Evolutionary conservation across 2,329 filamentous ascomycete genomes (phyloP), one percentile per base, ranked within the genome.

Genomic region (Epichloe typhina): DNA sequence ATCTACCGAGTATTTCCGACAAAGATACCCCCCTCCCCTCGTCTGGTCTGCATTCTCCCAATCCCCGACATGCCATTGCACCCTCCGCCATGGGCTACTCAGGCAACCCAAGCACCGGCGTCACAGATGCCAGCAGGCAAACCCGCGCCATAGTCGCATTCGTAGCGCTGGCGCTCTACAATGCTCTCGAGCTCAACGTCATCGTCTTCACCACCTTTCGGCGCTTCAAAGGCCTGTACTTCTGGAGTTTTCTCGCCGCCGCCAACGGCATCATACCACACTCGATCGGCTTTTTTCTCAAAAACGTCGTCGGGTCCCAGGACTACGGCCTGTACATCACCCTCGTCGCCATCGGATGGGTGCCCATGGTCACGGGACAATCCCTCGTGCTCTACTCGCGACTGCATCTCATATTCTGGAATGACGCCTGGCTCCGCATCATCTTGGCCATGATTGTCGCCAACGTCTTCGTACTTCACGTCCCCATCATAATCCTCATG

Each of bases 371-470:
- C 0, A 79, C 77, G 3, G 79, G 79, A 0, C 77, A 82, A 58
- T 73, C 74, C 0, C 56, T 82, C 7, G 79, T 83, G 1, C 66
- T 83, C 2, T 83, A 79, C 64, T 82, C 78, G 2, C 72, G 80
- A 2, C 69, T 83, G 0, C 77, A 82, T 57, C 68, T 83, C 3
- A 70, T 83, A 13, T 65, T 78, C 3, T 70, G 70, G 17, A 74
- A 77, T 67, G 49, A 69, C 4, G 62, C 63, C 2, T 62, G 72
- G 8, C 66, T 82, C 1, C 69, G 68, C 3, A 67, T 69, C 8
- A 72, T 79, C 0, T 66, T 80, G 1, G 67, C 58, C 53, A 78
- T 82, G 72, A 82, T 84, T 51, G 69, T 80, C 49, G 59, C 69
- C 54, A 73, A 80, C 58, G 69, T 69, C 19, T 56, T 80, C 33